A percentile compares a stretch with the other conserved stretches of the same genome.
These are phyloP conservation scores for Phaeolepiota aurea DNA, from an alignment of 768 basidiomycete genomes.

Conservation along the genomic window DNA sequence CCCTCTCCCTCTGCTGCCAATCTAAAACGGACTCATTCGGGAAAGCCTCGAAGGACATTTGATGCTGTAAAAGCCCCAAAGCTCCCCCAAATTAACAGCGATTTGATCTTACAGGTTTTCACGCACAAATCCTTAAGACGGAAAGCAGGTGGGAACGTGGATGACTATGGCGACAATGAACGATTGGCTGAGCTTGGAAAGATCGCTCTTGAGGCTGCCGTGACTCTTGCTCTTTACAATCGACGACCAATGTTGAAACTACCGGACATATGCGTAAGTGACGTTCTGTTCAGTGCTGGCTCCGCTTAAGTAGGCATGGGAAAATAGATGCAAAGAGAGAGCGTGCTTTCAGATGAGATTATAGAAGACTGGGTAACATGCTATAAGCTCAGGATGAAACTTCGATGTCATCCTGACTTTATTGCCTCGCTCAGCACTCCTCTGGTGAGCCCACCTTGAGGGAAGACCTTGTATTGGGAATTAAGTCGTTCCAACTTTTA, in stretches of 20 bases:
- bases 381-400: constrained; percentile 39
- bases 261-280: constrained; percentile 43
- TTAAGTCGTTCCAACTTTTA: constrained; percentile 17
- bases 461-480: no score
- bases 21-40: constrained; percentile 16
- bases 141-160: constrained; percentile 20
- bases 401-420: constrained; percentile 36
- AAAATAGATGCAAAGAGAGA: constrained; percentile 20
- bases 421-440: constrained; percentile 23
- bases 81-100: constrained; percentile 39
- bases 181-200: constrained; percentile 45
- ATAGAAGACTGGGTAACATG: constrained; percentile 38
- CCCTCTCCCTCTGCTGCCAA: not conserved
- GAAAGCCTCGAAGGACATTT: constrained; percentile 11
- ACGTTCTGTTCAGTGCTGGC: no score
- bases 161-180: constrained; percentile 47
- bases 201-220: constrained; percentile 34
- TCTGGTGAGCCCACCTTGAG: constrained; percentile 26
- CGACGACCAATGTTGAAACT: constrained; percentile 42
- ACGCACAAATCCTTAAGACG: constrained; percentile 59
- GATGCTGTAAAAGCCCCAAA: constrained; percentile 20
- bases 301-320: no score
- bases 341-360: constrained; percentile 31
- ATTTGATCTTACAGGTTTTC: constrained; percentile 58
- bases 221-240: constrained; percentile 39